phyloP scores from a whole-genome alignment of 441 rosid species.

The Breynia disticha region DNA sequence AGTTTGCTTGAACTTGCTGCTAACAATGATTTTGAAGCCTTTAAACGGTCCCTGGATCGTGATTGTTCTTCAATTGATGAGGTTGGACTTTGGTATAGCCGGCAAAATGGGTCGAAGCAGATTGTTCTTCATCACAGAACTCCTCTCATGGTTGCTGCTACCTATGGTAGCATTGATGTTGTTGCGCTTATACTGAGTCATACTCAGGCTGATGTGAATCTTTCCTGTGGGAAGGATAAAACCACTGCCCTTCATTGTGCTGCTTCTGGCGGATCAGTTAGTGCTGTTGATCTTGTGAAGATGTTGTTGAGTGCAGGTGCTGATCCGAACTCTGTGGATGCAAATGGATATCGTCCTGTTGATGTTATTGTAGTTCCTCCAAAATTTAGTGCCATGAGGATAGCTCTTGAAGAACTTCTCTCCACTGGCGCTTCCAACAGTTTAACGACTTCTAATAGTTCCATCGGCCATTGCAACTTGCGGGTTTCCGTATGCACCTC shows the following conservation, averaged over 20 bases:
- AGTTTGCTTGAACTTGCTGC: conserved; percentile 42
- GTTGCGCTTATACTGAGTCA: conserved; percentile 25
- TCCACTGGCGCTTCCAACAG: conserved; percentile 3
- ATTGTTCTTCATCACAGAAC: conserved; percentile 45
- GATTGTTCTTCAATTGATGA: conserved; percentile 23
- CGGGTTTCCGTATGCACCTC: conserved; percentile 20
- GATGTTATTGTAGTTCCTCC: conserved; percentile 57
- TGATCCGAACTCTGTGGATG: conserved; percentile 43
- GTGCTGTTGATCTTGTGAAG: conserved; percentile 40
- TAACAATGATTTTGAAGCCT: conserved; percentile 35
- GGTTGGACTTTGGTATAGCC: conserved; percentile 37
- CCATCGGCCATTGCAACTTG: conserved; percentile 16
- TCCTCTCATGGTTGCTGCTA: conserved; percentile 77
- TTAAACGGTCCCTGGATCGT: conserved; percentile 17
- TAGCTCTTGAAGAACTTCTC: conserved; percentile 41
- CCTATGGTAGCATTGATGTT: conserved; percentile 40
- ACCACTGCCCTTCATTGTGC: conserved; percentile 76
- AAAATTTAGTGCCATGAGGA: conserved; percentile 24
- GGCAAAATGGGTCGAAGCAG: conserved; percentile 36
- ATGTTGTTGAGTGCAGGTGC: conserved; percentile 56
- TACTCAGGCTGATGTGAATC: conserved; percentile 27
- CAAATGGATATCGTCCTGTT: conserved; percentile 41
- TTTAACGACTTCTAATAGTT: conserved; percentile 1
- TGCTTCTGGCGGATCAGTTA: conserved; percentile 57
- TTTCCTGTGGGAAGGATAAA: conserved; percentile 44